Evolutionary conservation across 2,329 filamentous ascomycete genomes (phyloP), one percentile per base, ranked within the genome.

Genomic region (Colletotrichum navitas): DNA sequence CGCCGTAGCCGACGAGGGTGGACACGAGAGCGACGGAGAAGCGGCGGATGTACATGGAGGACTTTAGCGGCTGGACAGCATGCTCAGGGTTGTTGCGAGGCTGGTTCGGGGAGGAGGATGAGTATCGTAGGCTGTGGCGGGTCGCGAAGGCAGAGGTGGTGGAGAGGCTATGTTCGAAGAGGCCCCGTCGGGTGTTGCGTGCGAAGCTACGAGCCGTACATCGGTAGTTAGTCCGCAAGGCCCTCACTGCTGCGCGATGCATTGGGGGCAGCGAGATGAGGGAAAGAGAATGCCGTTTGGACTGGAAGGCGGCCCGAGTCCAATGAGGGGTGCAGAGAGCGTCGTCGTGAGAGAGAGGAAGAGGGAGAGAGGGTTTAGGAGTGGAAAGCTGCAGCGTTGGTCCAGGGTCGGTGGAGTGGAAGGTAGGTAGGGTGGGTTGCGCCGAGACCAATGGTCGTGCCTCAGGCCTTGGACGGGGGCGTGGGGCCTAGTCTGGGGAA

Each of bases 1-100:
- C 91, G 74, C 92, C 91, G 82, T 91, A 93, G 75, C 91, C 92
- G 69, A 93, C 91, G 70, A 93, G 85, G 78, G 90, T 89, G 73
- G 92, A 91, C 69, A 92, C 86, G 71, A 94, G 81, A 71, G 90
- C 92, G 76, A 90, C 85, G 6, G 89, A 89, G 75, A 93, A 85
- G 76, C 90, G 88, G 74, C 93, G 91, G 78, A 92, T 83, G 81
- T 93, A 92, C 93, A 95, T 95, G 76, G 92, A 93, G 75, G 91
- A 91, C 75, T 85, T 87, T 68, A 92, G 83, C 68, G 88, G 84
- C 74, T 83, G 81, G 76, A 84, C 78, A 47, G 81, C 80, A 82
- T 79, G 76, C 73, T 79, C 79, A 61, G 75, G 77, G 68, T 72
- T 76, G 75, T 67, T 45, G 77, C 72, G 59, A 75, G 76, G 55